Evolutionary conservation across 2,329 filamentous ascomycete genomes (phyloP).

Genomic region (Sporothrix sp.): DNA sequence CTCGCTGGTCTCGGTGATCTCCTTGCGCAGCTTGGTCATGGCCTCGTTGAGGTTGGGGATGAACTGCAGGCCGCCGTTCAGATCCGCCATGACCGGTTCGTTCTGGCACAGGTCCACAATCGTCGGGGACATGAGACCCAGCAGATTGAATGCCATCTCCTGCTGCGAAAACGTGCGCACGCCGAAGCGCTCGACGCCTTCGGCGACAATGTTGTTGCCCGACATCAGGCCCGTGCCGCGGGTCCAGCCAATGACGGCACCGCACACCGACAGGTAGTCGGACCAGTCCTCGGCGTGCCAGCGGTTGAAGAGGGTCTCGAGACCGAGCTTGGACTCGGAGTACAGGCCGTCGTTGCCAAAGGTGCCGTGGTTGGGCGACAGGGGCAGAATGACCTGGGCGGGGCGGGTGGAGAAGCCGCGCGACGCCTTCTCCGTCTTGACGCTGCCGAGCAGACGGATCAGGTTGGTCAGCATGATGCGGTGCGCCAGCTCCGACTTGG

Average conservation of each 20-base stretch:
- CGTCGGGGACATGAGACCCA: slow-evolving; percentile 88
- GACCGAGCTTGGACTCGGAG: slow-evolving; percentile 90
- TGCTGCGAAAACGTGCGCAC: slow-evolving; percentile 98
- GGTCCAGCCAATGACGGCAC: slow-evolving; percentile 98
- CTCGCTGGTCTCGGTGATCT: slow-evolving; percentile 91
- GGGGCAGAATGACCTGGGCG: slow-evolving; percentile 87
- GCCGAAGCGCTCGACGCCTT: slow-evolving; percentile 91
- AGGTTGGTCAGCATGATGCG: slow-evolving; percentile 99
- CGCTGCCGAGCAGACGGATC: slow-evolving; percentile 75
- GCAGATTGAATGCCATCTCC: slow-evolving; percentile 98
- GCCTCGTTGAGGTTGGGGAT: slow-evolving; percentile 89
- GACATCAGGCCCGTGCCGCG: slow-evolving; percentile 78
- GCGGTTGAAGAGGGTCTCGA: slow-evolving; percentile 96
- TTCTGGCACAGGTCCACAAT: slow-evolving; percentile 93
- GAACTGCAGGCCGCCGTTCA: slow-evolving; percentile 97
- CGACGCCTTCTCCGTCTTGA: slow-evolving; percentile 84
- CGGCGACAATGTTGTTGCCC: slow-evolving; percentile 68
- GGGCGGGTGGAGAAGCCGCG: slow-evolving; percentile 90
- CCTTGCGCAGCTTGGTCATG: slow-evolving; percentile 87
- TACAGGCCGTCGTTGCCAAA: slow-evolving; percentile 95
- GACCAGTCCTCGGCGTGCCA: slow-evolving; percentile 98
- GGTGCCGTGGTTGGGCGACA: slow-evolving; percentile 96
- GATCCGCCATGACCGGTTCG: slow-evolving; percentile 91
- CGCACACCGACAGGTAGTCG: slow-evolving; percentile 95
- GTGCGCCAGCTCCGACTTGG: slow-evolving; percentile 93